Evolutionary conservation across 495 filamentous ascomycete genomes (phyloP).

Genomic region (Podospora anserina): DNA sequence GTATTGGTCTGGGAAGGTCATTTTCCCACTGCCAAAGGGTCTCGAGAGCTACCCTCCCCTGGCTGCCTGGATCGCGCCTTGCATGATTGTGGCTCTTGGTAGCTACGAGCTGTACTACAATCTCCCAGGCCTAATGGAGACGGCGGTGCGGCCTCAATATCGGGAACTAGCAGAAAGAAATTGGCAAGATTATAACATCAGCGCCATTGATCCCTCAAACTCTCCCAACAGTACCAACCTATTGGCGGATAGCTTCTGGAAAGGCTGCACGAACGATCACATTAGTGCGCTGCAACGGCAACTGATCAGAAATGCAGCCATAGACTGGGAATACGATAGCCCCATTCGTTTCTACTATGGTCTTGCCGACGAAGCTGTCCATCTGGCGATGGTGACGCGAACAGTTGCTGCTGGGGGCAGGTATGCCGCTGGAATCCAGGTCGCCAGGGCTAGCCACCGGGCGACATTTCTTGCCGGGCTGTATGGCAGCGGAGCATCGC

Average conservation of each 20-base stretch:
- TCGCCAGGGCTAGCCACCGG: neutral
- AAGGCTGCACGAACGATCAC: neutral
- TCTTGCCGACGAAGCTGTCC: neutral
- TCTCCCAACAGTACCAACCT: neutral
- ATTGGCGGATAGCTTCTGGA: neutral
- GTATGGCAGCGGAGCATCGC: neutral
- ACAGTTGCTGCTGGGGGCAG: neutral
- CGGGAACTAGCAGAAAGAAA: neutral
- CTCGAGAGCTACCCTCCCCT: neutral
- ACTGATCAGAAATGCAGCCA: neutral
- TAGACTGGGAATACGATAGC: neutral
- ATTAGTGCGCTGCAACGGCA: neutral
- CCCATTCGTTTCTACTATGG: neutral
- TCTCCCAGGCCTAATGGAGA: neutral
- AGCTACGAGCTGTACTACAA: neutral
- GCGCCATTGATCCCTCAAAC: neutral
- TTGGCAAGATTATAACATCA: neutral
- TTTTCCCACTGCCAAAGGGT: neutral
- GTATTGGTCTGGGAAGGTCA: neutral
- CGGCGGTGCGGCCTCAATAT: neutral
- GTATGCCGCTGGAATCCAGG: neutral
- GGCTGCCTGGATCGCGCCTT: neutral
- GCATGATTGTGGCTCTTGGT: neutral
- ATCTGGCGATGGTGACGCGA: neutral
- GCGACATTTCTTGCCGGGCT: neutral